These are phyloP conservation scores for Aspergillus sp. DNA, from an alignment of 2,329 filamentous ascomycete genomes.

Conservation along the genomic window DNA sequence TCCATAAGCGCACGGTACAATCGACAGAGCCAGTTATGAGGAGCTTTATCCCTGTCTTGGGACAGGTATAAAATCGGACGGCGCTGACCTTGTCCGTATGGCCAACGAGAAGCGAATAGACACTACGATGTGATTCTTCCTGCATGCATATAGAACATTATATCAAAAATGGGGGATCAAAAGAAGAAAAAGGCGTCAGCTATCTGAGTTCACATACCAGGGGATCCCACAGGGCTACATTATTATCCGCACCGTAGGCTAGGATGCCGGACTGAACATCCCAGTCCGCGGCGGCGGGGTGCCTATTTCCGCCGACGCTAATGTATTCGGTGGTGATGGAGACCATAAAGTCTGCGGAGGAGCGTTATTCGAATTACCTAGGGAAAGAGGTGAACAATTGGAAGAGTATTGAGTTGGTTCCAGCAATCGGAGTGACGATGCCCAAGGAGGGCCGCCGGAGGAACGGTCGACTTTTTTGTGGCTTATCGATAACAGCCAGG, in stretches of 20 bases:
- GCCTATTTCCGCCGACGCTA: slow-evolving; percentile 83
- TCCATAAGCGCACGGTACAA: slow-evolving; percentile 68
- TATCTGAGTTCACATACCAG: slow-evolving; percentile 53
- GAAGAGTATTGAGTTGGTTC: neutral
- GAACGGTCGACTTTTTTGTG: slow-evolving; percentile 9
- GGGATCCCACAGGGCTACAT: slow-evolving; percentile 86
- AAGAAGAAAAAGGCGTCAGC: neutral
- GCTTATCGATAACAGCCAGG: slow-evolving; percentile 12
- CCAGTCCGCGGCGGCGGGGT: slow-evolving; percentile 91
- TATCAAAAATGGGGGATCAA: neutral
- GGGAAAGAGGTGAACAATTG: neutral
- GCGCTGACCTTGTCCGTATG: slow-evolving; percentile 81
- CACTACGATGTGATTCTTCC: slow-evolving; percentile 53
- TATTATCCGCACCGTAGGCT: slow-evolving; percentile 85
- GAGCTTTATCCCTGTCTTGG: slow-evolving; percentile 51
- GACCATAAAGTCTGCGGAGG: slow-evolving; percentile 28
- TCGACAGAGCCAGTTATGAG: slow-evolving; percentile 82
- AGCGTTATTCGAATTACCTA: neutral
- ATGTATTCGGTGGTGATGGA: slow-evolving; percentile 53
- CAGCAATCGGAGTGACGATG: neutral
- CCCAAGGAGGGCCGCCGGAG: neutral
- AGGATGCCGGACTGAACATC: slow-evolving; percentile 66
- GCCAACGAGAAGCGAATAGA: slow-evolving; percentile 67
- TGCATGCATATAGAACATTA: slow-evolving; percentile 24
- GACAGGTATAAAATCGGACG: slow-evolving; percentile 69